Conservation (phyloP, 2,329 filamentous ascomycete genomes). For the Diaporthe nobilis region DNA sequence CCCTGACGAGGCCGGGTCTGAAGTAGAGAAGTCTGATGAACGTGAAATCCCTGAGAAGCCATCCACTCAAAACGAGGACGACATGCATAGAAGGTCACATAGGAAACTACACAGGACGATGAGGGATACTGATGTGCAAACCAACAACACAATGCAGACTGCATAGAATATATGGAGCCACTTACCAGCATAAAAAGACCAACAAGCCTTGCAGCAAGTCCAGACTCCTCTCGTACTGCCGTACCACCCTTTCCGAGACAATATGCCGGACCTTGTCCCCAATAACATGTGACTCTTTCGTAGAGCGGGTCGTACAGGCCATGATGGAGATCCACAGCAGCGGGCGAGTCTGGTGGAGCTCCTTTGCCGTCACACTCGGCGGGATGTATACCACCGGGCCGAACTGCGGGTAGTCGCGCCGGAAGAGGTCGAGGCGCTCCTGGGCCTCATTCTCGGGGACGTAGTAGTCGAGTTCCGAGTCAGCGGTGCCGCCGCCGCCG, state of each 20-base stretch:
- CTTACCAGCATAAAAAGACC: constrained; percentile 60
- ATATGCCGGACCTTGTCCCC: constrained; percentile 59
- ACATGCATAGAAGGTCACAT: too few relatives aligned
- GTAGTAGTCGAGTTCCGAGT: constrained; percentile 15
- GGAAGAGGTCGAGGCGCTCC: constrained; percentile 57
- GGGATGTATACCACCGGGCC: constrained; percentile 62
- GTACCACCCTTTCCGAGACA: constrained; percentile 60
- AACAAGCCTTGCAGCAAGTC: constrained; percentile 68
- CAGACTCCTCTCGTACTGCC: constrained; percentile 63
- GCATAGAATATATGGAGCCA: not conserved
- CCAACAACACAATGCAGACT: not conserved
- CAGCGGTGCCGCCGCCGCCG: not conserved
- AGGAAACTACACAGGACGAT: too few relatives aligned
- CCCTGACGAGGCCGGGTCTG: not conserved
- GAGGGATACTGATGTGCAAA: not conserved
- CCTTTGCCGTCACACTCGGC: constrained; percentile 51
- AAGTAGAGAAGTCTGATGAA: not conserved
- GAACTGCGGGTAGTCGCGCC: constrained; percentile 54
- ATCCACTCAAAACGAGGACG: too few relatives aligned
- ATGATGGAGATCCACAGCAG: constrained; percentile 66
- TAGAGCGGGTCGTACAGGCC: constrained; percentile 60
- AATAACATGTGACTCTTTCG: constrained; percentile 56
- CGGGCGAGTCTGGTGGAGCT: constrained; percentile 57
- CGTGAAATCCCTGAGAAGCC: not conserved
- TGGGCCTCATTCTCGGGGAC: constrained; percentile 53